Percentiles rank a stretch among this genome's conserved stretches.
phyloP scores from a whole-genome alignment of 495 filamentous ascomycete species.

The Penicillium cinerascens region DNA sequence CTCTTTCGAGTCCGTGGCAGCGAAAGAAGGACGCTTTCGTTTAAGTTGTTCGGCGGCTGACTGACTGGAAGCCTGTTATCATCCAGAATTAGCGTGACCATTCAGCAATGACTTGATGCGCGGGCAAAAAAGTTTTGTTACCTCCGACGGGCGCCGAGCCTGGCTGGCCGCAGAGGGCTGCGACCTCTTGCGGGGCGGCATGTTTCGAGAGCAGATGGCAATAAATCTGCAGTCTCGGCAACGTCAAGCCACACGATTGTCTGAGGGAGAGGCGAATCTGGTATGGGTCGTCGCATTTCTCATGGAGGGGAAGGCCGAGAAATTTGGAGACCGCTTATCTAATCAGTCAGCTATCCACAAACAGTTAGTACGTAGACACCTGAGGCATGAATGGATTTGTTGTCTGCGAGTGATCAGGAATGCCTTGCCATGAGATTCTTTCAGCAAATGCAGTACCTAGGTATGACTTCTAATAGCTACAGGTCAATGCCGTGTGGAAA shows the following conservation, averaged over 20 bases:
- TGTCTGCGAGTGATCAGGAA: neutral
- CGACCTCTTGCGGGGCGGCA: conserved; percentile 32
- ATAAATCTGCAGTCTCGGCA: neutral
- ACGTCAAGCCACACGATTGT: conserved; percentile 13
- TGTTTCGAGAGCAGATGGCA: conserved; percentile 7
- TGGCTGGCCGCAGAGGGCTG: conserved; percentile 25
- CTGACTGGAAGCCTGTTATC: conserved; percentile 3
- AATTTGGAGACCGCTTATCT: conserved; percentile 32
- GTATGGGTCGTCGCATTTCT: conserved; percentile 6
- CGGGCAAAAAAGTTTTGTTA: conserved; percentile 31
- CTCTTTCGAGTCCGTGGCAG: conserved; percentile 9
- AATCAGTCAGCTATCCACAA: conserved; percentile 21
- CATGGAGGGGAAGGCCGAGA: conserved; percentile 23
- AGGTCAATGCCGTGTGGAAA: too few relatives aligned
- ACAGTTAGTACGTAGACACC: conserved; percentile 14
- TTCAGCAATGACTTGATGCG: neutral
- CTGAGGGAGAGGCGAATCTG: neutral
- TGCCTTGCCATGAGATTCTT: neutral
- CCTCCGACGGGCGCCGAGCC: conserved; percentile 23
- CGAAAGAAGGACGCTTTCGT: conserved; percentile 17
- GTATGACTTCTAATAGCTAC: too few relatives aligned
- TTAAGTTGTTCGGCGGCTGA: conserved; percentile 8
- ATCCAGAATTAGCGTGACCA: conserved; percentile 4
- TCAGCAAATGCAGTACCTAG: too few relatives aligned
- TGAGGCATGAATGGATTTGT: conserved; percentile 17